Evolutionary conservation across 371 early-diverging fungal genomes (phyloP).

Genomic region (Circinella minor): DNA sequence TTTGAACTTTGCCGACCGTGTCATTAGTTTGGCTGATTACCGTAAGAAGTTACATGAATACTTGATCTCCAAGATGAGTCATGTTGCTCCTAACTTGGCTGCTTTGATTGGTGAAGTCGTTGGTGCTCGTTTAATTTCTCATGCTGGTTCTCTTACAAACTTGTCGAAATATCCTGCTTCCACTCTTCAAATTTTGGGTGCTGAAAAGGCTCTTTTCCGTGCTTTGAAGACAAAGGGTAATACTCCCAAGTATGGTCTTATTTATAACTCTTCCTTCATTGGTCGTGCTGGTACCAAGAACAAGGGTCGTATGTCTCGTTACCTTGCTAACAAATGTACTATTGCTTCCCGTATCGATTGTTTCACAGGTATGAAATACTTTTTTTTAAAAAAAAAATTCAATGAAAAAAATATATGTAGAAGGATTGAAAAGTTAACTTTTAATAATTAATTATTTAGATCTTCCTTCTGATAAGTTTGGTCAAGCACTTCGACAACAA

Average conservation of each 20-base stretch:
- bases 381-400: neutral
- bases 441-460: slow-evolving; percentile 32
- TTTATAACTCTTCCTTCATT: slow-evolving; percentile 93
- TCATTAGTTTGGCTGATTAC: slow-evolving; percentile 91
- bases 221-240: slow-evolving; percentile 94
- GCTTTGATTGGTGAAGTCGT: slow-evolving; percentile 96
- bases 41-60: slow-evolving; percentile 90
- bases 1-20: slow-evolving; percentile 91
- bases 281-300: slow-evolving; percentile 94
- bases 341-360: slow-evolving; percentile 98
- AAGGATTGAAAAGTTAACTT: neutral
- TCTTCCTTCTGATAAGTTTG: slow-evolving; percentile 88
- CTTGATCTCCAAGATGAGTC: slow-evolving; percentile 94
- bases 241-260: slow-evolving; percentile 97
- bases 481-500: slow-evolving; percentile 94
- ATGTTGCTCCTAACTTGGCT: slow-evolving; percentile 97
- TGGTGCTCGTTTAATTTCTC: slow-evolving; percentile 91
- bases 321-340: slow-evolving; percentile 98
- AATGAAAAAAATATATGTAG: slow-evolving; percentile 21
- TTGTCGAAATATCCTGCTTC: slow-evolving; percentile 94
- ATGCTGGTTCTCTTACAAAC: slow-evolving; percentile 91
- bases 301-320: slow-evolving; percentile 98
- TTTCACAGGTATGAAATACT: slow-evolving; percentile 63
- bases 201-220: slow-evolving; percentile 97
- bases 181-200: slow-evolving; percentile 97